Base-by-base conservation (phyloP, 106 monocot species). In the Phalaenopsis aphrodite region DNA sequence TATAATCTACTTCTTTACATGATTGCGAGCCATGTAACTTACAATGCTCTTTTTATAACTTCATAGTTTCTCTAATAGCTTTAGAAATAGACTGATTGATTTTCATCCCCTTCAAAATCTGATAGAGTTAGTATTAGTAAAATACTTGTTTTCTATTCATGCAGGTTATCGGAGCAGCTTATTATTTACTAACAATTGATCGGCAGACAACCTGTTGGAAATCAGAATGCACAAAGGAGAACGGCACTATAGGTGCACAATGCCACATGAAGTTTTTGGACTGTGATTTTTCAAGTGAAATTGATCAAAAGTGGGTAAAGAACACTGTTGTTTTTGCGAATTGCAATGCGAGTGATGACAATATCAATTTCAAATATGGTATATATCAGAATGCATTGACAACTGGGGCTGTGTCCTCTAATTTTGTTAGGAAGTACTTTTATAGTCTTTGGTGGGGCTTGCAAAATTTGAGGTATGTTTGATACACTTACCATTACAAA, bases 381-480 rank as follows among this genome's bases (percentile, higher is more conserved):
- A 93, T 93, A 78, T 93, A 90, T 77, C 0, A 1, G 55, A 41
- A 80, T 78, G 87, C 87, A 79, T 86, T 97, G 79, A 75, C 67
- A 3, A 86, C 82, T 80, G 80, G 83, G 69, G 88, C 85, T 56
- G 86, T 88, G 41, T 86, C 90, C 23, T 37, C 87, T 16, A 43
- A 57, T n/a, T 97, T 97, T 72, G 42, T 90, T n/a, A 82, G 49
- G 73, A 94, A 92, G 65, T 97, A 90, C 58, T 89, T 97, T 56
- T 97, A 86, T 86, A 94, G 90, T 42, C 86, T 97, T 73, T 97
- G 96, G 96, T 97, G 96, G 96, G 96, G 96, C 58, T 86, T 97
- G 81, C 96, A 97, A 83, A 90, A 92, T 78, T 77, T 97, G 55
- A 97, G 98, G 98, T 98, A 43, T 42, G 41, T 23, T 19, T 74